Base-by-base conservation (phyloP, 2,329 filamentous ascomycete species). In the Hymenoscyphus salicellus region DNA sequence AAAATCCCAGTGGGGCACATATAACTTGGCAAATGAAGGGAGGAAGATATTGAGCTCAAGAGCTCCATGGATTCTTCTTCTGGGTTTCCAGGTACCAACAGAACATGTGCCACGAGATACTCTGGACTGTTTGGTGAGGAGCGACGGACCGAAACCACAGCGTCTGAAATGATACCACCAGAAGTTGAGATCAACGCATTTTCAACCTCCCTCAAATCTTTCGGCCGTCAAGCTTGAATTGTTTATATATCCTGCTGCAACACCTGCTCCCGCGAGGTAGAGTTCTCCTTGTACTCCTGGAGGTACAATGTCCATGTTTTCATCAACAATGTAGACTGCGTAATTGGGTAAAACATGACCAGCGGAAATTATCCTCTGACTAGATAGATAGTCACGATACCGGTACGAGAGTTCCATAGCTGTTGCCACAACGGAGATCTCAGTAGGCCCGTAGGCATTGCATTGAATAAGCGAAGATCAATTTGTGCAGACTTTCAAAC, bases 221-320 rank as follows among this genome's bases (percentile, higher is more conserved):
- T 64, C 20, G 0, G n/a, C 38, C 2, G 60, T 68, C 1, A 69
- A 43, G 2, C 72, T 72, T 0, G 66, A 57, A 11, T 72, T 67
- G n/a, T 75, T 71, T 0, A 78, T 55, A 62, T 81, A 81, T 1
- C 78, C 77, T 5, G 62, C 17, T 0, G 73, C 71, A 2, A 80
- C 73, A 5, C 77, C 77, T 1, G 72, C 66, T 3, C 80, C 79
- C 16, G 72, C 77, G 33, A 83, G 73, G 32, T 58, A 73, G 5
- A 83, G 73, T 65, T 83, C 80, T 3, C 82, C 82, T 0, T 76
- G 69, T 1, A 79, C 65, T 0, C 80, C 80, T 10, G 74, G 49
- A 1, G 81, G 79, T 1, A 80, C 66, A 0, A 76, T 71, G 16
- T 75, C 61, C 20, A 73, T 67, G 1, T 79, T 38, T 3, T 75